Evolutionary conservation across 306 rosid species (phyloP).

Genomic region (Echinosophora koreensis): DNA sequence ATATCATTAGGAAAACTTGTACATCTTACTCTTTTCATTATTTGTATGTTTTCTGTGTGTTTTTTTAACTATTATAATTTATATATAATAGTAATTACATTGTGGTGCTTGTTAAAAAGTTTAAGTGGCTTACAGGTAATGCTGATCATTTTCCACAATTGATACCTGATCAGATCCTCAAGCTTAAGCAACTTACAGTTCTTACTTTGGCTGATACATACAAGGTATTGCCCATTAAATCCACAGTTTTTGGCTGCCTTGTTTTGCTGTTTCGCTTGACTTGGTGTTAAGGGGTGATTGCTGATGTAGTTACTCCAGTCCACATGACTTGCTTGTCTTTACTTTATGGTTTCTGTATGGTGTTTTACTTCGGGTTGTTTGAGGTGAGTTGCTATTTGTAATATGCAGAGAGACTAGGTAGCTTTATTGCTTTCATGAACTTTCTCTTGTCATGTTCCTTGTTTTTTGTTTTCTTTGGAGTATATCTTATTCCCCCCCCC

Average conservation of each 20-base stretch:
- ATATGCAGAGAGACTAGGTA: not conserved
- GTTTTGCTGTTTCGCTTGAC: slow-evolving; percentile 24
- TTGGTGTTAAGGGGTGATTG: slow-evolving; percentile 23
- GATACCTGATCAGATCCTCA: slow-evolving; percentile 81
- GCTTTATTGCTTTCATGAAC: not conserved
- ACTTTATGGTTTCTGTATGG: not conserved
- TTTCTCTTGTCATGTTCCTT: not conserved
- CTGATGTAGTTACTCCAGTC: slow-evolving; percentile 1
- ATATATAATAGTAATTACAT: not conserved
- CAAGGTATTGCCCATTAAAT: slow-evolving; percentile 63
- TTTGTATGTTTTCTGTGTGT: not conserved
- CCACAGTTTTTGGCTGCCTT: not conserved
- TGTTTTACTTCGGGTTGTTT: slow-evolving; percentile 3
- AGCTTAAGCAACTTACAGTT: slow-evolving; percentile 96
- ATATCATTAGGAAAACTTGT: slow-evolving; percentile 6
- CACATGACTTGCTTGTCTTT: slow-evolving; percentile 21
- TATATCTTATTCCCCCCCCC: not conserved
- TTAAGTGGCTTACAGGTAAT: slow-evolving; percentile 59
- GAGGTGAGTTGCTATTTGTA: not conserved
- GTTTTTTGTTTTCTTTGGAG: slow-evolving; percentile 2
- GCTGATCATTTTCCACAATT: slow-evolving; percentile 68
- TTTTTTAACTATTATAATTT: not conserved
- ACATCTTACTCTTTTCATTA: slow-evolving; percentile 10
- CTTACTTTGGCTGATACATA: slow-evolving; percentile 92
- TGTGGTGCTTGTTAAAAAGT: slow-evolving; percentile 25